Conservation (phyloP, 2,329 filamentous ascomycete species). For the Hymenoscyphus fructigenus region DNA sequence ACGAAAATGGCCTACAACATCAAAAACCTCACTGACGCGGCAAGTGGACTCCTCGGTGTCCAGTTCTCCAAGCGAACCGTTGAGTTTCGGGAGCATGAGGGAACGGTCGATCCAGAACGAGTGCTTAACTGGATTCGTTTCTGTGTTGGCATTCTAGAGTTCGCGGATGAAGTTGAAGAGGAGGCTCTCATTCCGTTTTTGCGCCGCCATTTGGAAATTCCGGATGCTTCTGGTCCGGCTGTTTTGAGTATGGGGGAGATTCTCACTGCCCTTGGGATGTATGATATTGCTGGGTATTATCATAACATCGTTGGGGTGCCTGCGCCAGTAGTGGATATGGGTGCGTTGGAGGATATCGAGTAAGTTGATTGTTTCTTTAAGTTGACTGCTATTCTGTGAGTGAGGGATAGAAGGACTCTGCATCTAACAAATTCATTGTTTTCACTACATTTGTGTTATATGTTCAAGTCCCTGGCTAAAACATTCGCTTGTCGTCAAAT, state of each 20-base stretch:
- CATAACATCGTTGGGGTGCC: background rate
- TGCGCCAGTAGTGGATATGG: background rate
- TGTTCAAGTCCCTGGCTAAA: too few relatives aligned
- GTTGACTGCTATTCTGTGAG: background rate
- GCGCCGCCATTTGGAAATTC: background rate
- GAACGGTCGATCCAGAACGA: slow-evolving; percentile 8
- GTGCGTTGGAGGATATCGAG: background rate
- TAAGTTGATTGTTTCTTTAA: background rate
- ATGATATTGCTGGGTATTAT: background rate
- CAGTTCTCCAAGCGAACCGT: slow-evolving; percentile 9
- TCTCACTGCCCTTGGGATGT: background rate
- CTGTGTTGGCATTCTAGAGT: slow-evolving; percentile 10
- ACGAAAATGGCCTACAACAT: background rate
- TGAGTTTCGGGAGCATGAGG: slow-evolving; percentile 27
- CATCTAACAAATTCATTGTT: too few relatives aligned
- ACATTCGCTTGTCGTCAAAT: too few relatives aligned
- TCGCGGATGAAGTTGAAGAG: background rate
- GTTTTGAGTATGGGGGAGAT: slow-evolving; percentile 3
- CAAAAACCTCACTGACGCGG: background rate
- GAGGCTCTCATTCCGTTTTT: background rate
- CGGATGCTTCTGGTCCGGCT: background rate
- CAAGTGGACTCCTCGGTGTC: background rate
- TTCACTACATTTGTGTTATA: too few relatives aligned
- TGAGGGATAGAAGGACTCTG: too few relatives aligned
- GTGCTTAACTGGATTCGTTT: slow-evolving; percentile 17